Evolutionary conservation across 176 grass and related monocot genomes (phyloP).

Genomic region (Juncus inflexus): DNA sequence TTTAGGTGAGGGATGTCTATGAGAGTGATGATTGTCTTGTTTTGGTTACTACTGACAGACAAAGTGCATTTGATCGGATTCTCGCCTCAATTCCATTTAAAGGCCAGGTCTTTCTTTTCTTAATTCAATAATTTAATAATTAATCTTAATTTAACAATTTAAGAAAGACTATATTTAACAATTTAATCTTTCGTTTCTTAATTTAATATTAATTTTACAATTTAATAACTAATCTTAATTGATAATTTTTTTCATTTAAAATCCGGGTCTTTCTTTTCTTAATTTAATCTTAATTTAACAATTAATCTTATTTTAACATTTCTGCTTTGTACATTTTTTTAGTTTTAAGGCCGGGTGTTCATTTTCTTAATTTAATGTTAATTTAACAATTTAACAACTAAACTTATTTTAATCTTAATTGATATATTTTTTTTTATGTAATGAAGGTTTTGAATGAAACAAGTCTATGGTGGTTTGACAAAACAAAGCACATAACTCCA

Average conservation of each 20-base stretch:
- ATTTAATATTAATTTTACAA: too few relatives aligned
- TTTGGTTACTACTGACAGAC: constrained; percentile 88
- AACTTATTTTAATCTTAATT: too few relatives aligned
- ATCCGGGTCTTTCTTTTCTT: constrained; percentile 54
- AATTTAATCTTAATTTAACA: too few relatives aligned
- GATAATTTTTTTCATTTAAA: constrained; percentile 57
- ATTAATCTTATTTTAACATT: too few relatives aligned
- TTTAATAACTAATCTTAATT: neutral
- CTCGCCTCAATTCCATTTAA: constrained; percentile 95
- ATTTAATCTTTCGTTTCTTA: constrained; percentile 22
- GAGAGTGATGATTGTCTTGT: constrained; percentile 78
- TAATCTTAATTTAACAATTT: too few relatives aligned
- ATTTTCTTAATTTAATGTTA: too few relatives aligned
- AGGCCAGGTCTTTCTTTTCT: constrained; percentile 62
- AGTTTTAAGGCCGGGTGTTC: too few relatives aligned
- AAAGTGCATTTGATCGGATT: constrained; percentile 91
- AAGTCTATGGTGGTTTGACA: constrained; percentile 91
- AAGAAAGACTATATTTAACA: too few relatives aligned
- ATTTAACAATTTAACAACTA: too few relatives aligned
- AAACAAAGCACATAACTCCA: constrained; percentile 78
- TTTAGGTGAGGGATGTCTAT: constrained; percentile 89
- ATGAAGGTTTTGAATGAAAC: constrained; percentile 92
- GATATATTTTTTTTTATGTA: too few relatives aligned
- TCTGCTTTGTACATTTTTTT: too few relatives aligned
- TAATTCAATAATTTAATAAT: neutral